Evolutionary conservation across 148 eudicot genomes (phyloP), one percentile per base, ranked within the genome.

Genomic region (Vaccinium corymbosum): DNA sequence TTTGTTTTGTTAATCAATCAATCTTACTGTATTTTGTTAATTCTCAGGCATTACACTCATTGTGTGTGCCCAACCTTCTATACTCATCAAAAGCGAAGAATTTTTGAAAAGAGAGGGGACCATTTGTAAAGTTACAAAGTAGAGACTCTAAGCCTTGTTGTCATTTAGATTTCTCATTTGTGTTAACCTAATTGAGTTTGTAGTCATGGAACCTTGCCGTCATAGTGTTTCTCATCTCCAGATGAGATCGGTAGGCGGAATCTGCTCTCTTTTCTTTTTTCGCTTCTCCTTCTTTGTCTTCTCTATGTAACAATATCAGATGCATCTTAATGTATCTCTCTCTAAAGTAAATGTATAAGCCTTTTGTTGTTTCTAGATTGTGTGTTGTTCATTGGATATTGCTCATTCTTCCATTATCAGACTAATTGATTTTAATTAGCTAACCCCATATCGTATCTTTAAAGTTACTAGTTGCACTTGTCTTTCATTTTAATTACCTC

Each of bases 141-240:
- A 25, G 14, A 12, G 20, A 25, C 32, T 78, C 22, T 25, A 78
- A 14, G 55, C 62, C 62, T 78, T 14, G 42, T 27, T n/a, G 6
- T 1, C 42, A 52, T 52, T 10, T 4, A 78, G 61, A 78, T 78
- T 78, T 7, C 14, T 27, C 61, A 22, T 15, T 14, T 27, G 2
- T 27, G 20, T 15, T 76, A 51, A 11, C 80, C 80, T 77, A 77
- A 77, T 52, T 27, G 51, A 27, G 80, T 53, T 76, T 46, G 52
- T 27, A 3, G 50, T 59, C 80, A 52, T 52, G 80, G 20, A 20
- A 17, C 57, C 80, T 19, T 35, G 29, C 46, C 80, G 19, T 11
- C 55, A 50, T 3, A 1, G 15, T 75, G 78, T 1, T 75, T 22
- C 79, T n/a, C 10, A 6, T 76, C 51, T 56, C 38, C 38, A 46